phyloP scores from a whole-genome alignment of 768 basidiomycete species.

The Agaricus blazei region DNA sequence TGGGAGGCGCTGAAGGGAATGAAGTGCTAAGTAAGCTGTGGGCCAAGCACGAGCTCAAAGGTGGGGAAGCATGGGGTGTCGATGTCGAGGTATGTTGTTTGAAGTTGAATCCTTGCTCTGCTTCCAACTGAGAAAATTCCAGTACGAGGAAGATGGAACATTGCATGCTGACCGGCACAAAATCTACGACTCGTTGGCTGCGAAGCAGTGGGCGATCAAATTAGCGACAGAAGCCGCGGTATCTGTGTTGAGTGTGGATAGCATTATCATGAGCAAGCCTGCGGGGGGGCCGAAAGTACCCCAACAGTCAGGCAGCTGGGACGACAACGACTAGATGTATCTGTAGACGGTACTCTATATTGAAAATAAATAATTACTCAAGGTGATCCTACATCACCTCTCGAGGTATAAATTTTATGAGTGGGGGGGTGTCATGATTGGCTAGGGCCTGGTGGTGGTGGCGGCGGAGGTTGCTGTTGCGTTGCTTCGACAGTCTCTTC shows the following conservation, averaged over 20 bases:
- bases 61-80: conserved; percentile 75
- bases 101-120: background rate
- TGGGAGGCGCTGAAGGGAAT: conserved; percentile 87
- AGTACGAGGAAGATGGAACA: conserved; percentile 81
- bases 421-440: conserved; percentile 8
- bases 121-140: background rate
- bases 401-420: conserved; percentile 7
- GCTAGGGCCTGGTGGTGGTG: background rate
- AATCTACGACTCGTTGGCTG: conserved; percentile 84
- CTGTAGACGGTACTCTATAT: background rate
- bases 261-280: conserved; percentile 96
- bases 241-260: conserved; percentile 90
- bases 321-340: conserved; percentile 55
- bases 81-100: conserved; percentile 70
- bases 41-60: conserved; percentile 82
- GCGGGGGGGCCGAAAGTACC: conserved; percentile 85
- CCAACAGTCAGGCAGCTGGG: conserved; percentile 86
- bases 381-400: background rate
- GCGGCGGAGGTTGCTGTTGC: conserved; percentile 9
- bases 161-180: conserved; percentile 54
- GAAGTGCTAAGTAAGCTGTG: conserved; percentile 86
- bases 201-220: conserved; percentile 85
- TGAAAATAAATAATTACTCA: background rate
- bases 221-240: conserved; percentile 91
- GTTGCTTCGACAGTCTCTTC: conserved; percentile 19